Conservation (phyloP, 1,284 basidiomycete species). For the Apiotrichum mycotoxinovorans region DNA sequence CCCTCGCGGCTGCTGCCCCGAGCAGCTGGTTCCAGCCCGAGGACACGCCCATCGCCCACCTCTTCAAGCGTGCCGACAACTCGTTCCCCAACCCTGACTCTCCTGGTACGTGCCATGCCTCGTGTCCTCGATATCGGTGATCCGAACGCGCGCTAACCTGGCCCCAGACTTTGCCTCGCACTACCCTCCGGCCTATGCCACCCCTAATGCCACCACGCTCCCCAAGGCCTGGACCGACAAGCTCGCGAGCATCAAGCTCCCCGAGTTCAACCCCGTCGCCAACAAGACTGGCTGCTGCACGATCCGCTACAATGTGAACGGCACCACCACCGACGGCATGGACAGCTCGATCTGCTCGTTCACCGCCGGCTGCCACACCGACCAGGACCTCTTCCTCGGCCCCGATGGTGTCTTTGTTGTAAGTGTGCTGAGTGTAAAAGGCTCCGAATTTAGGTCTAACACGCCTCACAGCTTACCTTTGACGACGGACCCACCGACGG, state of each 20-base stretch:
- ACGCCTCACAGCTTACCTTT: constrained; percentile 47
- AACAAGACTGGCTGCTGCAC: constrained; percentile 18
- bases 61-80: constrained; percentile 24
- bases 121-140: too few species aligned
- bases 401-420: constrained; percentile 41
- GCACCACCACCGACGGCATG: constrained; percentile 17
- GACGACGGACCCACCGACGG: constrained; percentile 56
- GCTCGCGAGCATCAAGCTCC: constrained; percentile 16
- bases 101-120: constrained; percentile 8
- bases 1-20: constrained; percentile 6
- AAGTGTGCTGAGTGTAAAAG: too few species aligned
- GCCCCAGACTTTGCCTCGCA: constrained; percentile 14
- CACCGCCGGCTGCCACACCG: constrained; percentile 40
- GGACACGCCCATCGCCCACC: constrained; percentile 16
- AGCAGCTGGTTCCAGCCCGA: constrained; percentile 13
- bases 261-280: constrained; percentile 14
- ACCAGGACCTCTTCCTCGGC: constrained; percentile 31
- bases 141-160: too few species aligned
- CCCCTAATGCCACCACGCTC: constrained; percentile 17
- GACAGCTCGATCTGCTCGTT: constrained; percentile 44
- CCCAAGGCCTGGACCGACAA: constrained; percentile 30
- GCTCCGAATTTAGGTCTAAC: too few species aligned
- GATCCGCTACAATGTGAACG: neutral
- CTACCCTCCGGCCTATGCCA: constrained; percentile 19
- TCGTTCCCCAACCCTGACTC: constrained; percentile 11